A percentile compares a stretch with the other conserved stretches of the same genome.
These are phyloP conservation scores for Venturia effusa DNA, from an alignment of 2,329 filamentous ascomycete species.

Conservation along the genomic window DNA sequence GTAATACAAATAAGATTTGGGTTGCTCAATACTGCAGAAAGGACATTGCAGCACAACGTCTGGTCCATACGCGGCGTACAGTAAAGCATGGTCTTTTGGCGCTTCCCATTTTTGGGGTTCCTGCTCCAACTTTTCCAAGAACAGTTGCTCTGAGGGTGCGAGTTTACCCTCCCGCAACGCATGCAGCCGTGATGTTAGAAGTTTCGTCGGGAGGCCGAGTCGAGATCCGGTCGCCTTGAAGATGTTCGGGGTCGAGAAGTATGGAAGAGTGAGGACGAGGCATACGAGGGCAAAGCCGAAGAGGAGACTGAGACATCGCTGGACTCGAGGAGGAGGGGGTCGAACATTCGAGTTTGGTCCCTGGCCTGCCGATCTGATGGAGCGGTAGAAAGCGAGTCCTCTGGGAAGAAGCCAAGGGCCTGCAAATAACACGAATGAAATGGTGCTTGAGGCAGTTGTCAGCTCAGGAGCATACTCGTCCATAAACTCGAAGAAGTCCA, in stretches of 20 bases:
- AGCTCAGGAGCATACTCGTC: not conserved
- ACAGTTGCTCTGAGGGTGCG: slow-evolving; percentile 48
- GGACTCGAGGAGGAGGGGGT: slow-evolving; percentile 42
- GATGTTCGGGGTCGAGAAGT: slow-evolving; percentile 67
- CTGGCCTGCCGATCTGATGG: slow-evolving; percentile 29
- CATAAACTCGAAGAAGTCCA: not conserved
- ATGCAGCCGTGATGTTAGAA: slow-evolving; percentile 68
- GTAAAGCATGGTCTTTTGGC: slow-evolving; percentile 30
- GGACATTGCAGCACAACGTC: slow-evolving; percentile 60
- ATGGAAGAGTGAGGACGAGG: slow-evolving; percentile 53
- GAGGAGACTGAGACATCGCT: slow-evolving; percentile 51
- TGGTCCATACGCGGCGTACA: slow-evolving; percentile 79
- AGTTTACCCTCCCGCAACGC: slow-evolving; percentile 44
- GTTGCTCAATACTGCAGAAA: slow-evolving; percentile 69
- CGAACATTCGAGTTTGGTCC: slow-evolving; percentile 38
- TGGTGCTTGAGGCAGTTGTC: not conserved
- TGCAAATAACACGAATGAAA: slow-evolving; percentile 39
- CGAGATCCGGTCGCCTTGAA: slow-evolving; percentile 69
- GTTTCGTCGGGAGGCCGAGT: slow-evolving; percentile 72
- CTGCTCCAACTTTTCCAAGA: slow-evolving; percentile 53
- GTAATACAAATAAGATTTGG: slow-evolving; percentile 66
- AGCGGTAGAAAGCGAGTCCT: slow-evolving; percentile 53
- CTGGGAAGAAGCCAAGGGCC: slow-evolving; percentile 63
- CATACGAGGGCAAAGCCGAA: slow-evolving; percentile 41
- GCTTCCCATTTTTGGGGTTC: not conserved